Conservation (phyloP, 2,329 filamentous ascomycete genomes). For the Apiospora saccharicola region DNA sequence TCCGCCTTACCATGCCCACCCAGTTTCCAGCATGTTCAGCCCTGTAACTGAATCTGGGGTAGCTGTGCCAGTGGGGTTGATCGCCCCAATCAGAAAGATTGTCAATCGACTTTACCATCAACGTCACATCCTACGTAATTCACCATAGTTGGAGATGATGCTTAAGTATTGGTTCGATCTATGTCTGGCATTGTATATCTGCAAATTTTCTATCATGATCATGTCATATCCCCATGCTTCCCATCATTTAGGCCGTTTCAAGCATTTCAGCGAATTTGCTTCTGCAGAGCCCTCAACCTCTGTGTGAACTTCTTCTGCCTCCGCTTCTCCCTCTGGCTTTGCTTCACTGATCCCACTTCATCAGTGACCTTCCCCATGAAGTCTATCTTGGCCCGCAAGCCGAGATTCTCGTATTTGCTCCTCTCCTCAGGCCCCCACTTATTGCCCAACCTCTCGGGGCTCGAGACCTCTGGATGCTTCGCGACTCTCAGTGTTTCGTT, state of each 20-base stretch:
- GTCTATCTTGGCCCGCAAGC: not conserved
- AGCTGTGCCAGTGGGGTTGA: not conserved
- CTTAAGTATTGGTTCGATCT: no score
- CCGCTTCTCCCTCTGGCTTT: not conserved
- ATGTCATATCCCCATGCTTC: not conserved
- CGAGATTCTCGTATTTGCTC: not conserved
- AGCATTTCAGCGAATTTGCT: not conserved
- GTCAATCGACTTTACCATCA: not conserved
- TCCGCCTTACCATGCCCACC: not conserved
- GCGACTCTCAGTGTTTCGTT: not conserved
- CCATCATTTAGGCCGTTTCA: not conserved
- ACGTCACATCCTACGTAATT: not conserved
- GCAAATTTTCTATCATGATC: not conserved
- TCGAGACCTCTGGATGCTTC: not conserved
- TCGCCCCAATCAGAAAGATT: not conserved
- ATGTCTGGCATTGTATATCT: not conserved
- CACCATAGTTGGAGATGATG: no score
- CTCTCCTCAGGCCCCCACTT: not conserved
- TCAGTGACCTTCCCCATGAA: not conserved
- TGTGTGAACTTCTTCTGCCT: not conserved
- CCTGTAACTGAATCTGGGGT: not conserved
- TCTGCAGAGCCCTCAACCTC: not conserved
- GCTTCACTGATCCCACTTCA: not conserved
- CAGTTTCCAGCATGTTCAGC: not conserved
- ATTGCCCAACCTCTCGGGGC: not conserved